A percentile compares a stretch with the other conserved stretches of the same genome.
Evolutionary conservation across 192 early-diverging fungal species (phyloP).

Genomic region (Lunasporangiospora selenospora): DNA sequence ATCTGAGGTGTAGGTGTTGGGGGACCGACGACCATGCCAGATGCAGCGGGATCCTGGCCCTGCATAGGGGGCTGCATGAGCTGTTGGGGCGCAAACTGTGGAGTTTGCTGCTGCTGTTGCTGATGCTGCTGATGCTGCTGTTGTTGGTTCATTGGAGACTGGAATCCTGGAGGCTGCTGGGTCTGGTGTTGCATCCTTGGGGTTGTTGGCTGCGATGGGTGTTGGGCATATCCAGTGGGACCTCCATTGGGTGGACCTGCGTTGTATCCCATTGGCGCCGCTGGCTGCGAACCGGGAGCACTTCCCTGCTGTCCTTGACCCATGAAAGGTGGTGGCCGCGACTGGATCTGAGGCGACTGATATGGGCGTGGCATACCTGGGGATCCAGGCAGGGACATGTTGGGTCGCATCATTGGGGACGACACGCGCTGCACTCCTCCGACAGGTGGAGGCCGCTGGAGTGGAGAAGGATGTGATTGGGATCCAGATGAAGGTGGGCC

Average conservation of each 20-base stretch:
- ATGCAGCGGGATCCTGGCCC: slow-evolving; percentile 16
- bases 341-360: slow-evolving; percentile 41
- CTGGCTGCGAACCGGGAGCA: slow-evolving; percentile 29
- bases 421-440: slow-evolving; percentile 25
- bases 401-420: slow-evolving; percentile 42
- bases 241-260: slow-evolving; percentile 33
- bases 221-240: slow-evolving; percentile 1
- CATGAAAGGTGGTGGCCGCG: slow-evolving; percentile 9
- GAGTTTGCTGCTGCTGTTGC: slow-evolving; percentile 18
- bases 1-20: slow-evolving; percentile 28
- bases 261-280: slow-evolving; percentile 36
- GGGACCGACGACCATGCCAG: slow-evolving; percentile 11
- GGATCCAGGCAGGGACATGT: slow-evolving; percentile 25
- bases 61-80: neutral
- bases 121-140: slow-evolving; percentile 7
- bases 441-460: slow-evolving; percentile 27
- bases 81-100: too few species aligned
- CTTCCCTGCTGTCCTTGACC: slow-evolving; percentile 6
- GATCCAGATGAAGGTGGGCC: neutral
- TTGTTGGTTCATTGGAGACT: slow-evolving; percentile 5
- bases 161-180: slow-evolving; percentile 5
- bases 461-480: slow-evolving; percentile 3
- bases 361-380: slow-evolving; percentile 34
- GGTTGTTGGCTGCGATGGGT: slow-evolving; percentile 35
- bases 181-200: slow-evolving; percentile 17